These are phyloP conservation scores for Emmonsiellopsis sp. DNA, from an alignment of 2,329 filamentous ascomycete species.

Conservation along the genomic window DNA sequence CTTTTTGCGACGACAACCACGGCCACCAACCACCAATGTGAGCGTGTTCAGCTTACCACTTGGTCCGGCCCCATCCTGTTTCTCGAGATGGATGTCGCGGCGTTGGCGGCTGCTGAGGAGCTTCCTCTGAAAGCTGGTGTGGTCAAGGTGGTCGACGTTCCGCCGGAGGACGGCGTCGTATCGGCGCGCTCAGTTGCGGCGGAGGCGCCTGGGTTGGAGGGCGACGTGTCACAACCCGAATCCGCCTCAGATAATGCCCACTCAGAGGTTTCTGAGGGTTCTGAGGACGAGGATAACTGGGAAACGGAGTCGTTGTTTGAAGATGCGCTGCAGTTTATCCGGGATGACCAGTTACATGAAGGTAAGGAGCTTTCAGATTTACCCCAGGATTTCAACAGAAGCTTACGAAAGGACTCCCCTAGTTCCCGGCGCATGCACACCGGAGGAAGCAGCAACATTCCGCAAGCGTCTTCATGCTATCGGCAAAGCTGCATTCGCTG, in stretches of 20 bases:
- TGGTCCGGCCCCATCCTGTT: constrained; percentile 21
- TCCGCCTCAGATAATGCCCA: constrained; percentile 17
- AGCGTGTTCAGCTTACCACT: constrained; percentile 20
- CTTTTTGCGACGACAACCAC: not conserved
- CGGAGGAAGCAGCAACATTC: constrained; percentile 59
- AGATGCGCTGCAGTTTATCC: constrained; percentile 51
- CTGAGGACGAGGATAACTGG: constrained; percentile 9
- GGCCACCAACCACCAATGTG: constrained; percentile 23
- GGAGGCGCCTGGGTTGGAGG: constrained; percentile 18
- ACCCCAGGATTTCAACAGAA: not conserved
- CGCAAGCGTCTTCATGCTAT: constrained; percentile 63
- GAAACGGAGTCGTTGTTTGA: constrained; percentile 46
- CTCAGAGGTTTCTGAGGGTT: not conserved
- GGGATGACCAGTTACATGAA: constrained; percentile 41
- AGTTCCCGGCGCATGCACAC: constrained; percentile 50
- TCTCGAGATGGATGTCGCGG: constrained; percentile 30
- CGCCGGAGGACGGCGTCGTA: constrained; percentile 13
- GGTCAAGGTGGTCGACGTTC: constrained; percentile 27
- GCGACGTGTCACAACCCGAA: constrained; percentile 24
- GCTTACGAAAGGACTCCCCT: constrained; percentile 5
- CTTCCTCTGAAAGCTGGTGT: constrained; percentile 25
- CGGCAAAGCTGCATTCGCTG: constrained; percentile 69
- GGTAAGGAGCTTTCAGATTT: constrained; percentile 14
- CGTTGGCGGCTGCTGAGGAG: constrained; percentile 24
- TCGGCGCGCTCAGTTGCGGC: constrained; percentile 15